Conservation (phyloP, 2,329 filamentous ascomycete genomes). For the Pestalotiopsis sp. region DNA sequence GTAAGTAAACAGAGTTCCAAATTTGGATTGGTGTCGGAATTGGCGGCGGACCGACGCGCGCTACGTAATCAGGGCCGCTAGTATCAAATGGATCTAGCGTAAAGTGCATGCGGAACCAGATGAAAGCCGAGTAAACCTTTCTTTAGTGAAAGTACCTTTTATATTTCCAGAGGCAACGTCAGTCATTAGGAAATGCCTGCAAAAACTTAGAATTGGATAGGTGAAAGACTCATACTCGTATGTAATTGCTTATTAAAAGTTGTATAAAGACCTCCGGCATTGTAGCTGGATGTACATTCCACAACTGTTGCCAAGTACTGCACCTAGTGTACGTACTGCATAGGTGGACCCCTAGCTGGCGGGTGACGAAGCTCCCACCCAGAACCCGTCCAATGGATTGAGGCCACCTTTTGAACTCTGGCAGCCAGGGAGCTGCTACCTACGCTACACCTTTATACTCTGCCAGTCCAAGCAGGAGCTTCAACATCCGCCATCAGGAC, state of each 20-base stretch:
- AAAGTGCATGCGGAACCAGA: neutral
- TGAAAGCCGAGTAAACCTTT: too few relatives aligned
- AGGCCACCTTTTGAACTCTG: conserved; percentile 12
- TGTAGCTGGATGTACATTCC: too few relatives aligned
- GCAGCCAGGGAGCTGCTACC: neutral
- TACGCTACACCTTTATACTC: neutral
- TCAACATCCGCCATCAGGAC: neutral
- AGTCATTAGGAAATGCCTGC: too few relatives aligned
- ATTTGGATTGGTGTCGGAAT: conserved; percentile 19
- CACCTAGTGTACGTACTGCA: too few relatives aligned
- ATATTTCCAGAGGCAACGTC: too few relatives aligned
- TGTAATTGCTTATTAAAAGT: too few relatives aligned
- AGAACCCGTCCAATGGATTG: conserved; percentile 1
- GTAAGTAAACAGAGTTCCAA: conserved; percentile 26
- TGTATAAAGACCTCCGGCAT: too few relatives aligned
- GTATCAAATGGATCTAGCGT: neutral
- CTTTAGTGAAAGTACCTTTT: too few relatives aligned
- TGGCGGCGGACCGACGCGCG: conserved; percentile 8
- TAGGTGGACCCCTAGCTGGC: neutral
- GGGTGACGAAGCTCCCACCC: conserved; percentile 1
- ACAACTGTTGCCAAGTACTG: too few relatives aligned
- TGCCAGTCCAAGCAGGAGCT: neutral
- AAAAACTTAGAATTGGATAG: too few relatives aligned
- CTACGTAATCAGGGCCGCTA: conserved; percentile 1
- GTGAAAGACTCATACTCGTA: too few relatives aligned